Evolutionary conservation across 805 yeast species (phyloP).

Genomic region (Pichia membranifaciens): DNA sequence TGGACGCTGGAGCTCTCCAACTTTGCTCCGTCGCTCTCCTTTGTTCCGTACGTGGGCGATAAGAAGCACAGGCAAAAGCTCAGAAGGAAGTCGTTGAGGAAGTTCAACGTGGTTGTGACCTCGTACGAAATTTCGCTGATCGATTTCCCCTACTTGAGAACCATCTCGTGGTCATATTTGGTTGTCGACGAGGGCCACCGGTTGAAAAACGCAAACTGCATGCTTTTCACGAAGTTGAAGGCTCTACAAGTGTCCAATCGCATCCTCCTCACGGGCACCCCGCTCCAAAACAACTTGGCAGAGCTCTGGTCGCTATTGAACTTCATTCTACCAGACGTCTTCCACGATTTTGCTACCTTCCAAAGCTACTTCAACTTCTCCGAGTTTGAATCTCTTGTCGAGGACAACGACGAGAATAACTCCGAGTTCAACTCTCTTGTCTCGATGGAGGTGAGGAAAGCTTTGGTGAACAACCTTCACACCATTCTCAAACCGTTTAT

Average conservation of each 20-base stretch:
- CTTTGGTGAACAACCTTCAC: constrained; percentile 71
- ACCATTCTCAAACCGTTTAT: constrained; percentile 85
- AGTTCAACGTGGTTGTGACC: constrained; percentile 58
- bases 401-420: constrained; percentile 26
- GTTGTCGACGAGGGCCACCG: constrained; percentile 97
- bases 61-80: constrained; percentile 49
- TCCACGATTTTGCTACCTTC: constrained; percentile 81
- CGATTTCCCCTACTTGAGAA: constrained; percentile 53
- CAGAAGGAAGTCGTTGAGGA: constrained; percentile 25
- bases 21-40: constrained; percentile 68
- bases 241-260: constrained; percentile 63
- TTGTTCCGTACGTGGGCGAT: constrained; percentile 58
- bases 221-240: constrained; percentile 66
- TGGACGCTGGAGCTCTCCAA: constrained; percentile 71
- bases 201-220: constrained; percentile 76
- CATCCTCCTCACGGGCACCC: constrained; percentile 89
- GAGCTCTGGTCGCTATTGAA: constrained; percentile 92
- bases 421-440: constrained; percentile 46
- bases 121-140: constrained; percentile 75
- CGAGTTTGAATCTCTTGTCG: constrained; percentile 40
- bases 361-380: constrained; percentile 93
- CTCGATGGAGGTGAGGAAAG: constrained; percentile 50
- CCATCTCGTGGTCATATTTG: constrained; percentile 67
- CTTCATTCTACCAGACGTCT: constrained; percentile 87
- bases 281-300: constrained; percentile 82